A percentile compares a stretch with the other conserved stretches of the same genome.
Conservation (phyloP, 1,139 yeast species). For the Lodderomyces pseudojiufengensis region DNA sequence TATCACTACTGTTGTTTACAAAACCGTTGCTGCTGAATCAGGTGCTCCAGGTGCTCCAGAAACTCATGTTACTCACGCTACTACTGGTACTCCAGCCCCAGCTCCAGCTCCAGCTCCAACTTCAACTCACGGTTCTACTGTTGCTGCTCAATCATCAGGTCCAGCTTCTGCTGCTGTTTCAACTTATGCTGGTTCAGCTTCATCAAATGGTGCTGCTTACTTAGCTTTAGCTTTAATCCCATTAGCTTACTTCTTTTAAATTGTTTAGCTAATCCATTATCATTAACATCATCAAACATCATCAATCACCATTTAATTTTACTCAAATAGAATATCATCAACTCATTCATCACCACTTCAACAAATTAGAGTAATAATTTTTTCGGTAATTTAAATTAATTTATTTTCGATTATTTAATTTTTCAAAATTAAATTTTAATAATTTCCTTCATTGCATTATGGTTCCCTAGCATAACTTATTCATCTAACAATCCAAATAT, state of each 20-base stretch:
- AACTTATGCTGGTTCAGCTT: constrained; percentile 22
- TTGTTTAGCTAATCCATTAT: not conserved
- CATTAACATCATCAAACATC: no score
- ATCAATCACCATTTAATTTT: no score
- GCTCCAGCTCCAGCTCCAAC: constrained; percentile 15
- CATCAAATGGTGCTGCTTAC: constrained; percentile 22
- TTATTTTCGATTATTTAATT: no score
- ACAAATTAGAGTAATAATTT: no score
- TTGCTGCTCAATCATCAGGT: constrained; percentile 13
- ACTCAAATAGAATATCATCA: no score
- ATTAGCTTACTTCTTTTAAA: constrained; percentile 23
- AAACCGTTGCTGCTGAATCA: not conserved
- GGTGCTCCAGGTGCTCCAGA: constrained; percentile 12
- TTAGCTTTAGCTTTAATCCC: constrained; percentile 26
- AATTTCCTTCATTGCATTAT: no score
- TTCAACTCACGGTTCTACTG: no score
- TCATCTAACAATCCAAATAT: no score
- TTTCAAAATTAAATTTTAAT: no score
- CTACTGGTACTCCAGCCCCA: constrained; percentile 14
- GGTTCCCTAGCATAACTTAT: no score
- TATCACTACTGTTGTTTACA: constrained; percentile 9
- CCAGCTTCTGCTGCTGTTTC: constrained; percentile 24
- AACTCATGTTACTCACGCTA: constrained; percentile 14
- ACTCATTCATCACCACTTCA: no score
- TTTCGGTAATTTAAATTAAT: no score